Evolutionary conservation across 768 basidiomycete genomes (phyloP).

Genomic region (Heimioporus sp.): DNA sequence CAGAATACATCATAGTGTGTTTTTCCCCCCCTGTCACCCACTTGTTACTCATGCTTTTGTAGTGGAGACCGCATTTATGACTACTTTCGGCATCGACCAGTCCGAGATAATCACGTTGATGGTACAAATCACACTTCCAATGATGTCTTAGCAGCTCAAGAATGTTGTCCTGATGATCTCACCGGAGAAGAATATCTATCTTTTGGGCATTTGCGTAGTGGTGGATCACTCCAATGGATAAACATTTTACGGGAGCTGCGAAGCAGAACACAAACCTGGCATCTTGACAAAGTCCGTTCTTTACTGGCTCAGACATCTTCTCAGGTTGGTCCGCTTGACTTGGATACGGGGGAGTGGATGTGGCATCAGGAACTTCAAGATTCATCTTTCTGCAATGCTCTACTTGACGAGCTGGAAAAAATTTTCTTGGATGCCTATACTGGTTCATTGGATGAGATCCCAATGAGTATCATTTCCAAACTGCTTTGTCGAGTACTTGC

Average conservation of each 20-base stretch:
- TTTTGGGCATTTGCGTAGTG: conserved; percentile 41
- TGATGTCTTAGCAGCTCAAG: conserved; percentile 36
- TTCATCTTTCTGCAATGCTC: conserved; percentile 28
- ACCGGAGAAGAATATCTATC: conserved; percentile 44
- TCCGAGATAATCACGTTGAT: too few relatives aligned
- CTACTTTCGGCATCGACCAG: too few relatives aligned
- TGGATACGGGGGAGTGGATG: conserved; percentile 12
- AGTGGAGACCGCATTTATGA: too few relatives aligned
- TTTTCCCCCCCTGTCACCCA: too few relatives aligned
- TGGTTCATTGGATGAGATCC: conserved; percentile 36
- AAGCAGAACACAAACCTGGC: conserved; percentile 34
- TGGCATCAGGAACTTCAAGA: conserved; percentile 39
- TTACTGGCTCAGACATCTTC: conserved; percentile 40
- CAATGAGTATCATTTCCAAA: conserved; percentile 29
- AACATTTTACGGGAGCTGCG: conserved; percentile 44
- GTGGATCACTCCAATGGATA: conserved; percentile 43
- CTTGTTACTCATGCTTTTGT: too few relatives aligned
- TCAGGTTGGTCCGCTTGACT: conserved; percentile 35
- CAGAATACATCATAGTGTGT: too few relatives aligned
- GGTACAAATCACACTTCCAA: conserved; percentile 42
- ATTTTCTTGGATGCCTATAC: conserved; percentile 30
- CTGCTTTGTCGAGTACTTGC: conserved; percentile 34
- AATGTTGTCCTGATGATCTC: conserved; percentile 36
- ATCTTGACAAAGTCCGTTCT: conserved; percentile 35
- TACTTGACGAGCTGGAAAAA: conserved; percentile 33